These are phyloP conservation scores for Metarhizium guizhouense DNA, from an alignment of 2,329 filamentous ascomycete species.

Conservation along the genomic window DNA sequence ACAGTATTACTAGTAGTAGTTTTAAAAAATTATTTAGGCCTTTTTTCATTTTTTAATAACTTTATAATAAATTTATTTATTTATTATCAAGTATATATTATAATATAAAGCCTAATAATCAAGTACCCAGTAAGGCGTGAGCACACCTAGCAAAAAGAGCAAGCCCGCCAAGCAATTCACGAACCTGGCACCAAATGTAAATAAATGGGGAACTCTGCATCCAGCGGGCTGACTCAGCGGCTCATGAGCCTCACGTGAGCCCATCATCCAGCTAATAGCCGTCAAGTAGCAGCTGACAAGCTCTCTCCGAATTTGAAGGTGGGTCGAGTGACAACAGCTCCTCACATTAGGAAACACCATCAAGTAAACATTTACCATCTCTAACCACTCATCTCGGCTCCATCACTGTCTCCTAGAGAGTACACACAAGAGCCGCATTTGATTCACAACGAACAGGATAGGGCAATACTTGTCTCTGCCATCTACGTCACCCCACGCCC, in stretches of 20 bases:
- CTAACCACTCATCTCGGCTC: not conserved
- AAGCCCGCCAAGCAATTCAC: no score
- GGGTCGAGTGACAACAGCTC: not conserved
- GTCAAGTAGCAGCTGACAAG: not conserved
- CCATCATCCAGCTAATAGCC: not conserved
- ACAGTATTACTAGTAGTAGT: no score
- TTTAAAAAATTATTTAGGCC: no score
- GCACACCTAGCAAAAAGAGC: no score
- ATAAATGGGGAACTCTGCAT: no score
- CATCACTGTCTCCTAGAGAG: not conserved
- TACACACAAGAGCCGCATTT: not conserved
- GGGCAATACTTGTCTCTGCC: not conserved
- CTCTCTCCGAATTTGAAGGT: not conserved
- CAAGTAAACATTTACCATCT: not conserved
- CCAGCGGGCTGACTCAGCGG: not conserved
- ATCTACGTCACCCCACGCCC: not conserved
- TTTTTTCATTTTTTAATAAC: no score
- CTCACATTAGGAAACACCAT: not conserved
- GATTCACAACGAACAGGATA: not conserved
- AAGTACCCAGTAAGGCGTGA: no score
- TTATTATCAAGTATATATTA: no score
- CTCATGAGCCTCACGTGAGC: not conserved
- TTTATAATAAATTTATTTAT: no score
- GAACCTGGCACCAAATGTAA: no score
- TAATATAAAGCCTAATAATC: no score